These are phyloP conservation scores for Ilyonectria mors-panacis DNA, from an alignment of 2,329 filamentous ascomycete species.

Conservation along the genomic window DNA sequence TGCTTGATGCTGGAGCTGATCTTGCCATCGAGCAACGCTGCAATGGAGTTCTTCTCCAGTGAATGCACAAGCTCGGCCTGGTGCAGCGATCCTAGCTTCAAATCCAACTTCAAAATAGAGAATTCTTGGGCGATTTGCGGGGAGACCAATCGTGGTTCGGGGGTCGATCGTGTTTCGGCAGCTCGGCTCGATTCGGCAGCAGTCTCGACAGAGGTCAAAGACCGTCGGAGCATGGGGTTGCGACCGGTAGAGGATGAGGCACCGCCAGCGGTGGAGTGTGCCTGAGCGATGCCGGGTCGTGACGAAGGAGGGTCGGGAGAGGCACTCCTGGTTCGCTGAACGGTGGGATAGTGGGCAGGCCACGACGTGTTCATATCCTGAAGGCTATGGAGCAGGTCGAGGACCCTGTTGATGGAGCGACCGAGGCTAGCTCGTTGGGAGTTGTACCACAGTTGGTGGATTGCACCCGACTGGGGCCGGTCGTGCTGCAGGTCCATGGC, in stretches of 20 bases:
- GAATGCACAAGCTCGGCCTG: constrained; percentile 96
- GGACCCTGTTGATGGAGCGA: constrained; percentile 87
- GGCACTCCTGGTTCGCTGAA: constrained; percentile 72
- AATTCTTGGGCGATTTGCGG: constrained; percentile 97
- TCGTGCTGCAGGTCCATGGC: constrained; percentile 62
- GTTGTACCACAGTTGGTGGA: constrained; percentile 96
- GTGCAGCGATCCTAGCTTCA: constrained; percentile 89
- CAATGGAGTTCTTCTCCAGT: constrained; percentile 91
- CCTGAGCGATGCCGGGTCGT: constrained; percentile 75
- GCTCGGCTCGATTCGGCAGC: constrained; percentile 80
- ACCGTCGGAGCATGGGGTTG: constrained; percentile 73
- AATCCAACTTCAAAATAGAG: constrained; percentile 92
- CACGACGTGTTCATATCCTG: constrained; percentile 92
- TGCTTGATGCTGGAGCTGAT: constrained; percentile 96
- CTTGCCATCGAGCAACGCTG: constrained; percentile 91
- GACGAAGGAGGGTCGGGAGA: constrained; percentile 64
- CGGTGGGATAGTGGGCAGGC: constrained; percentile 95
- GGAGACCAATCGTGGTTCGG: constrained; percentile 88
- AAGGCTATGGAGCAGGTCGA: constrained; percentile 86
- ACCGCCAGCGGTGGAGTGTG: constrained; percentile 72
- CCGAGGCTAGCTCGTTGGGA: constrained; percentile 90
- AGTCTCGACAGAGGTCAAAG: constrained; percentile 77
- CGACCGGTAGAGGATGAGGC: constrained; percentile 56
- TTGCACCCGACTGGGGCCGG: constrained; percentile 79
- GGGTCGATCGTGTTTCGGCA: constrained; percentile 71